Evolutionary conservation across 306 rosid genomes (phyloP), one percentile per base, ranked within the genome.

Genomic region (Alnus rubra): DNA sequence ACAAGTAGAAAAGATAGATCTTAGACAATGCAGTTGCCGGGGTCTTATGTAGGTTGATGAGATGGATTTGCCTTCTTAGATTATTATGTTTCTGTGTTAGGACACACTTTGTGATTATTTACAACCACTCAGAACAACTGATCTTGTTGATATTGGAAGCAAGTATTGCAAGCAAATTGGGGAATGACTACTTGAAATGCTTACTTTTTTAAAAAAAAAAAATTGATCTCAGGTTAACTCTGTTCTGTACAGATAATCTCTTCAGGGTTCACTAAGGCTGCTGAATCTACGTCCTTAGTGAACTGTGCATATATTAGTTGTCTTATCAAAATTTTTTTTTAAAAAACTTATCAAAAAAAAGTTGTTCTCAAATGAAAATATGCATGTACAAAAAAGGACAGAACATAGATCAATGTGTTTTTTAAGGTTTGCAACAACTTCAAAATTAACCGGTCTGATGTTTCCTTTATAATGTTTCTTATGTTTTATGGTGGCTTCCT

Each of bases 101-200:
- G 37, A 39, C 71, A 35, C 71, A 39, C 71, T 65, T 5, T 8
- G 10, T 65, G 49, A 39, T 65, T 37, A n/a, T 56, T 65, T 14
- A 37, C 49, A 16, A 15, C 1, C 70, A 14, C 19, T 35, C 9
- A 15, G 15, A 31, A 30, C 58, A 53, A 16, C 11, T 5, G 49
- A 14, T 15, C 8, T 19, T 56, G 65, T 23, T 23, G 37, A 59
- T 59, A 28, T 59, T 59, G 37, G 37, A 28, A n/a, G 37, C 2
- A 16, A 16, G 11, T 67, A 18, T 37, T 42, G 14, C 71, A 37
- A 64, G 19, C 70, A 64, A 67, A 42, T 10, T 67, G 42, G 71
- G 49, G 51, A 67, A 67, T n/a, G 30, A 18, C 50, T 39, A 67
- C 51, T 67, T 3, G 69, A 63, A 63, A 67, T 39, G 71, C 71